Evolutionary conservation across 805 yeast species (phyloP).

Genomic region (Teunomyces kruisii): DNA sequence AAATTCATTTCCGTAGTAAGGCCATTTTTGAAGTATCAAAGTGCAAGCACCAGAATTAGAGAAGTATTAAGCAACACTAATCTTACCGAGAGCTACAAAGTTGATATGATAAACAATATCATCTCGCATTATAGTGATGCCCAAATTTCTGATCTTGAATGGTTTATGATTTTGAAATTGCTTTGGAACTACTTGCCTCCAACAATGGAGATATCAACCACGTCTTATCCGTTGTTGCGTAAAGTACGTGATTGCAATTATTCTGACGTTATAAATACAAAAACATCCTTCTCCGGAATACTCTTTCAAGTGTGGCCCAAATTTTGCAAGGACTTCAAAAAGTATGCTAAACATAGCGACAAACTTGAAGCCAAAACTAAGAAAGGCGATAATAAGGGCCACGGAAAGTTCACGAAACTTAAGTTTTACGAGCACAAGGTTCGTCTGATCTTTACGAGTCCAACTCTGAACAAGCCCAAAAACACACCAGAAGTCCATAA

Average conservation of each 20-base stretch:
- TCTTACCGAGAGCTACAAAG: not conserved
- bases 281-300: not conserved
- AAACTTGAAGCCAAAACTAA: not conserved
- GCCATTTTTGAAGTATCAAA: constrained; percentile 1
- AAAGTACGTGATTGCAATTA: not conserved
- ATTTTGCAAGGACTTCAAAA: not conserved
- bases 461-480: not conserved
- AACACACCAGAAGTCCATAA: too few relatives aligned
- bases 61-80: not conserved
- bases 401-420: not conserved
- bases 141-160: constrained; percentile 1
- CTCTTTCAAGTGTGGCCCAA: not conserved
- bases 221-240: not conserved
- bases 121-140: not conserved
- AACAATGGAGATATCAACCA: constrained; percentile 1
- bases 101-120: not conserved
- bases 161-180: constrained; percentile 2
- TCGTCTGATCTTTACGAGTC: not conserved
- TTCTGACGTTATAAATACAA: not conserved
- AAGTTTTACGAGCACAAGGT: not conserved
- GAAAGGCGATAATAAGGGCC: not conserved
- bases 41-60: constrained; percentile 1
- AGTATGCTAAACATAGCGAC: not conserved
- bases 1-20: not conserved
- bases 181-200: not conserved